phyloP scores from a whole-genome alignment of 2,329 filamentous ascomycete species.

The Penicillium janthinellum region DNA sequence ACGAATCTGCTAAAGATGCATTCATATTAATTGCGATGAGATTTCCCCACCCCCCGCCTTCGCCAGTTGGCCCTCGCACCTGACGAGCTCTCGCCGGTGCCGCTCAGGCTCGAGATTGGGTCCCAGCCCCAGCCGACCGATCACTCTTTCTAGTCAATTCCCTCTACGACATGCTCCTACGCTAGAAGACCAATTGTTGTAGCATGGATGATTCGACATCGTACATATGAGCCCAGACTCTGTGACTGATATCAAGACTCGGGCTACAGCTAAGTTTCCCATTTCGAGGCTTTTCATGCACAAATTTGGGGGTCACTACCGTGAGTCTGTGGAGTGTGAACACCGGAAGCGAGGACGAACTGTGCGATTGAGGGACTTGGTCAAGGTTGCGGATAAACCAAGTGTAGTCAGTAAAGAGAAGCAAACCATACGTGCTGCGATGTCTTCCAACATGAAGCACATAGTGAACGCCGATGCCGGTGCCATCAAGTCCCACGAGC shows the following conservation, averaged over 20 bases:
- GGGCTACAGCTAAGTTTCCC: conserved; percentile 14
- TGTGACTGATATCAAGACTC: conserved; percentile 22
- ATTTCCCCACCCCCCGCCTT: conserved; percentile 6
- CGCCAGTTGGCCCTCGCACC: background rate
- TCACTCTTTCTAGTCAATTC: background rate
- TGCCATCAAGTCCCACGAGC: background rate
- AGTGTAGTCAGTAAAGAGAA: too few species aligned
- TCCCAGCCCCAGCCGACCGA: conserved; percentile 2
- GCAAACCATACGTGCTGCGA: background rate
- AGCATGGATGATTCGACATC: conserved; percentile 41
- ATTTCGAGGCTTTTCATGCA: conserved; percentile 20
- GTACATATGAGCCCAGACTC: conserved; percentile 33
- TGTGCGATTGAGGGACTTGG: conserved; percentile 2
- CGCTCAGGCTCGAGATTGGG: conserved; percentile 10
- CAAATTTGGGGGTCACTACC: conserved; percentile 26
- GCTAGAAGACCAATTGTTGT: conserved; percentile 34
- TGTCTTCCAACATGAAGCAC: background rate
- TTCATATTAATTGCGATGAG: background rate
- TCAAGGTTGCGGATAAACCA: too few species aligned
- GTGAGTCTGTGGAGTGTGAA: conserved; percentile 7
- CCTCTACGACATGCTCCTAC: background rate
- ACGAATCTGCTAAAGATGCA: too few species aligned
- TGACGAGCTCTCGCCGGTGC: conserved; percentile 6
- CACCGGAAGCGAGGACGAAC: background rate
- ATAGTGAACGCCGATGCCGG: background rate